These are phyloP conservation scores for Apiotrichum mycotoxinovorans DNA, from an alignment of 1,284 basidiomycete species.

Conservation along the genomic window DNA sequence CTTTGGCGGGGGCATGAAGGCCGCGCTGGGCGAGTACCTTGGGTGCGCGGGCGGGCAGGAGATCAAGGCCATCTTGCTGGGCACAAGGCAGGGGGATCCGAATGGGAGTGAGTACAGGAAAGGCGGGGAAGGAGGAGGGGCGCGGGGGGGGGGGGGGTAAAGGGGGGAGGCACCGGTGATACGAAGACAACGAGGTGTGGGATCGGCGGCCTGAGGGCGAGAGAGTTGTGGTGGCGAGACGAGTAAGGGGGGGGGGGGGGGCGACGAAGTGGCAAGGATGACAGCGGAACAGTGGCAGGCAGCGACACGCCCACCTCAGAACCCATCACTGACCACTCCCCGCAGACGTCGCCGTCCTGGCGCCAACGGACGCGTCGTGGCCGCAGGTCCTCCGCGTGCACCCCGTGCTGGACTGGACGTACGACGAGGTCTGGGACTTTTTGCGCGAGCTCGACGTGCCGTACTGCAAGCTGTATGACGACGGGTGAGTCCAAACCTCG, in stretches of 20 bases:
- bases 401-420: slow-evolving; percentile 93
- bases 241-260: neutral
- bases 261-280: too few species aligned
- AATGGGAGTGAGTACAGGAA: slow-evolving; percentile 69
- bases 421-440: slow-evolving; percentile 85
- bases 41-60: slow-evolving; percentile 44
- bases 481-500: slow-evolving; percentile 63
- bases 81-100: slow-evolving; percentile 82
- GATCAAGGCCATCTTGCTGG: slow-evolving; percentile 78
- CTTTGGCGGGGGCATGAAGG: slow-evolving; percentile 76
- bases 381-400: slow-evolving; percentile 86
- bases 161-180: too few species aligned
- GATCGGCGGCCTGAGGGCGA: too few species aligned
- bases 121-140: neutral
- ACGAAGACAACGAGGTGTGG: too few species aligned
- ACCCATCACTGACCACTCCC: too few species aligned
- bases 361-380: slow-evolving; percentile 83
- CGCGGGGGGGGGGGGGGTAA: too few species aligned
- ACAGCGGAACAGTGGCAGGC: too few species aligned
- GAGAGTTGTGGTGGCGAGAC: too few species aligned
- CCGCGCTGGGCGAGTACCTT: slow-evolving; percentile 74
- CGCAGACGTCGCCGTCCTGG: slow-evolving; percentile 62
- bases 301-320: too few species aligned
- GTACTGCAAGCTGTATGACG: slow-evolving; percentile 86
- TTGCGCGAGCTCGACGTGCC: slow-evolving; percentile 69